These are phyloP conservation scores for Cardiospermum halicacabum DNA, from an alignment of 345 rosid genomes.

Conservation along the genomic window DNA sequence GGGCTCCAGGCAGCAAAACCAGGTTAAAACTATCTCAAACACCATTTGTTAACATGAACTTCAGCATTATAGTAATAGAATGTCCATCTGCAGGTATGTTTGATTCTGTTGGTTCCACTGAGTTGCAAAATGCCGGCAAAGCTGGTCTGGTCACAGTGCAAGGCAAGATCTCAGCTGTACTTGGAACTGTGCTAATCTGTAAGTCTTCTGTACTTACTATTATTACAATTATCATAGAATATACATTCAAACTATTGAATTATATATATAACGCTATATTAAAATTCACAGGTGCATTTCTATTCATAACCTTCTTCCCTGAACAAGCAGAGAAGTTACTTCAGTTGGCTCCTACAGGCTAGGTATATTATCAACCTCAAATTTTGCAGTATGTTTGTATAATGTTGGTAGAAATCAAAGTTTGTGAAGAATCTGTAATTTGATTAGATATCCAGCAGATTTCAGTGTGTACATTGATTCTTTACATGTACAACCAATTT, in stretches of 20 bases:
- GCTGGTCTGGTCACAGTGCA: constrained; percentile 83
- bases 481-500: not conserved
- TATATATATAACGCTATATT: not conserved
- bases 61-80: not conserved
- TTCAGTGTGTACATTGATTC: not conserved
- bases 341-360: constrained; percentile 46
- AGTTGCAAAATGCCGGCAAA: constrained; percentile 85
- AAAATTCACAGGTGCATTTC: constrained; percentile 64
- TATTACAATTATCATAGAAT: not conserved
- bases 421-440: not conserved
- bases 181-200: constrained; percentile 91
- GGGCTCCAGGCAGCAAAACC: constrained; percentile 87
- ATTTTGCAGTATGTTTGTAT: constrained; percentile 14
- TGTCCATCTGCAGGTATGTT: constrained; percentile 52
- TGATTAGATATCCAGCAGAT: not conserved
- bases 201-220: constrained; percentile 22
- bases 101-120: constrained; percentile 62
- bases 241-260: not conserved
- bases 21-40: constrained; percentile 33
- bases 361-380: constrained; percentile 13
- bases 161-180: constrained; percentile 90
- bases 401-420: not conserved
- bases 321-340: constrained; percentile 85
- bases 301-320: constrained; percentile 80
- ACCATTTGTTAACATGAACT: not conserved